phyloP scores from a whole-genome alignment of 192 early-diverging fungal genomes.

The Gaertneriomyces sp. region DNA sequence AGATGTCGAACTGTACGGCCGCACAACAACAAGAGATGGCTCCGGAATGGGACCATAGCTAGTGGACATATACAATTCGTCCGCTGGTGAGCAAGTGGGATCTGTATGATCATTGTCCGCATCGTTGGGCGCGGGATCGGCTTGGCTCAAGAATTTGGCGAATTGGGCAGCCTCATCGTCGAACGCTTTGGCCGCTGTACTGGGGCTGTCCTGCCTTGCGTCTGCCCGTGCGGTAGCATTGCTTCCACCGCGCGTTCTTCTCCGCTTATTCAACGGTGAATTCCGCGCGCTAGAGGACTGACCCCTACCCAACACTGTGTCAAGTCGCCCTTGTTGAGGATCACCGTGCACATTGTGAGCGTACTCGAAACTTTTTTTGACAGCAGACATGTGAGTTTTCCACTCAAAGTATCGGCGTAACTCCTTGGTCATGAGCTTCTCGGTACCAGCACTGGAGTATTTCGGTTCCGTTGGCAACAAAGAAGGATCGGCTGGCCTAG shows the following conservation, averaged over 20 bases:
- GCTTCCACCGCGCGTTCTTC: constrained; percentile 24
- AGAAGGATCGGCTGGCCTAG: too few relatives aligned
- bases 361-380: constrained; percentile 24
- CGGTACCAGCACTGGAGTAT: constrained; percentile 18
- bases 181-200: constrained; percentile 20
- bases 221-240: constrained; percentile 6
- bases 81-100: neutral
- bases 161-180: constrained; percentile 31
- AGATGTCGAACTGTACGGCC: constrained; percentile 38
- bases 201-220: neutral
- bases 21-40: constrained; percentile 28
- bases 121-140: neutral
- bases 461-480: too few relatives aligned
- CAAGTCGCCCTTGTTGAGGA: neutral
- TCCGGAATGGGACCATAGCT: neutral
- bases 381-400: constrained; percentile 48
- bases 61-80: constrained; percentile 19
- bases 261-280: constrained; percentile 47
- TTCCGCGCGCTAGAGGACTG: neutral
- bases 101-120: too few relatives aligned
- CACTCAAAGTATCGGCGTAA: constrained; percentile 71
- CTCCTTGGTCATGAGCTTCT: constrained; percentile 40
- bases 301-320: constrained; percentile 8
- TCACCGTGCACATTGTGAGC: neutral
- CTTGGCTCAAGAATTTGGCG: constrained; percentile 29